Evolutionary conservation across 139 green algal species (phyloP).

Genomic region (Volvox reticuliferus): DNA sequence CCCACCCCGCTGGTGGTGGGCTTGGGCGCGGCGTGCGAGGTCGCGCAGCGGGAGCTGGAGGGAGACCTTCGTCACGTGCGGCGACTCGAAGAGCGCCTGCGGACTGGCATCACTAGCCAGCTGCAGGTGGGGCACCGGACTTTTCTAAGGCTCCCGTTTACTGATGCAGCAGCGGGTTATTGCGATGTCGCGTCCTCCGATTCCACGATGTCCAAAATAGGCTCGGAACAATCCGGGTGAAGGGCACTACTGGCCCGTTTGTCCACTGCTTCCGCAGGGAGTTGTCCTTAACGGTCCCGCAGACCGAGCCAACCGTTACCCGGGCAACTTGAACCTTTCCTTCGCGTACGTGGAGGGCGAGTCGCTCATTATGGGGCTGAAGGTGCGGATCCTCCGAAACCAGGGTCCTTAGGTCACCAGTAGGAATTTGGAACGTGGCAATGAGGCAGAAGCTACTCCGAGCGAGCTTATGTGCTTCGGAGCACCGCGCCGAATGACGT

Average conservation of each 20-base stretch:
- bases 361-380: slow-evolving; percentile 98
- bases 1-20: slow-evolving; percentile 92
- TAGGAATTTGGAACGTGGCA: too few species aligned
- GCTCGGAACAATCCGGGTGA: too few species aligned
- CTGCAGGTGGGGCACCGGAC: slow-evolving; percentile 57
- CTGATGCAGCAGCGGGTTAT: too few species aligned
- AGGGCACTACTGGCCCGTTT: not conserved
- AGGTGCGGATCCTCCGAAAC: slow-evolving; percentile 80
- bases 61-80: slow-evolving; percentile 80
- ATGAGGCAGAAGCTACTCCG: too few species aligned
- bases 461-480: too few species aligned
- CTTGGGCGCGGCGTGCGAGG: slow-evolving; percentile 88
- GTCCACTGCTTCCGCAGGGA: slow-evolving; percentile 56
- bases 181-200: too few species aligned
- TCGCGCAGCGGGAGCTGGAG: slow-evolving; percentile 89
- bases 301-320: slow-evolving; percentile 79
- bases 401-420: too few species aligned
- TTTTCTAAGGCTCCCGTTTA: too few species aligned
- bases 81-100: slow-evolving; percentile 82
- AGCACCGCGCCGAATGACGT: too few species aligned
- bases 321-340: slow-evolving; percentile 96
- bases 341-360: slow-evolving; percentile 99
- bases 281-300: slow-evolving; percentile 91
- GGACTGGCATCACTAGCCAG: slow-evolving; percentile 83
- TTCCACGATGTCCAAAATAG: too few species aligned